A percentile compares a stretch with the other conserved stretches of the same genome.
Conservation (phyloP, 805 yeast genomes). For the Lipomyces yamadae region DNA sequence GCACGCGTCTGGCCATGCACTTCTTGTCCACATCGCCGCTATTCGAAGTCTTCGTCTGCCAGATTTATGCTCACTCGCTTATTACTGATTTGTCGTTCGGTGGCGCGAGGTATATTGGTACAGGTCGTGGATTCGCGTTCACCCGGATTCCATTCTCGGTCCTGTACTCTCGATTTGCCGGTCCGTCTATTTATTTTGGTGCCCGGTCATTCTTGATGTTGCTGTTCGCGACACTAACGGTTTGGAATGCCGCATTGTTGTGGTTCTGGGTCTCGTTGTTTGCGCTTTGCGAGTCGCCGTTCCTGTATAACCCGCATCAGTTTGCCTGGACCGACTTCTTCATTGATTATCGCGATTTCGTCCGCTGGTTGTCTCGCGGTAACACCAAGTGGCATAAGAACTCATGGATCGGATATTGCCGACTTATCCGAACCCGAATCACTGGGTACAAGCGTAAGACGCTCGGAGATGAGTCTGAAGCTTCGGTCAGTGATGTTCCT, state of each 20-base stretch:
- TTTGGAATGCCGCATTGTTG: conserved; percentile 92
- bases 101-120: conserved; percentile 88
- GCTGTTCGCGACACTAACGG: conserved; percentile 73
- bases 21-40: conserved; percentile 82
- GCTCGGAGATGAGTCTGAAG: conserved; percentile 69
- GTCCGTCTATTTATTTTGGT: conserved; percentile 79
- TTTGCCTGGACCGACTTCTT: conserved; percentile 95
- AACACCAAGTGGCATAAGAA: conserved; percentile 66
- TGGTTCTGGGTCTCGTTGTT: conserved; percentile 97
- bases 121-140: conserved; percentile 94
- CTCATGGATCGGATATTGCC: conserved; percentile 80
- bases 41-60: conserved; percentile 95
- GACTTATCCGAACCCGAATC: conserved; percentile 80
- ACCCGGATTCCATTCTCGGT: conserved; percentile 73
- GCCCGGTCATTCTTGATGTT: conserved; percentile 69
- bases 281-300: conserved; percentile 89
- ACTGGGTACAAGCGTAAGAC: conserved; percentile 87
- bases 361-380: conserved; percentile 85
- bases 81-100: conserved; percentile 81
- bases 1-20: conserved; percentile 72
- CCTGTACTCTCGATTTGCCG: conserved; percentile 76
- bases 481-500: conserved; percentile 65
- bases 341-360: conserved; percentile 92
- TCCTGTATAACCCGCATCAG: conserved; percentile 96
- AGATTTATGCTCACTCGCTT: conserved; percentile 82